These are phyloP conservation scores for Coemansia guatemalensis DNA, from an alignment of 192 early-diverging fungal genomes.

Conservation along the genomic window DNA sequence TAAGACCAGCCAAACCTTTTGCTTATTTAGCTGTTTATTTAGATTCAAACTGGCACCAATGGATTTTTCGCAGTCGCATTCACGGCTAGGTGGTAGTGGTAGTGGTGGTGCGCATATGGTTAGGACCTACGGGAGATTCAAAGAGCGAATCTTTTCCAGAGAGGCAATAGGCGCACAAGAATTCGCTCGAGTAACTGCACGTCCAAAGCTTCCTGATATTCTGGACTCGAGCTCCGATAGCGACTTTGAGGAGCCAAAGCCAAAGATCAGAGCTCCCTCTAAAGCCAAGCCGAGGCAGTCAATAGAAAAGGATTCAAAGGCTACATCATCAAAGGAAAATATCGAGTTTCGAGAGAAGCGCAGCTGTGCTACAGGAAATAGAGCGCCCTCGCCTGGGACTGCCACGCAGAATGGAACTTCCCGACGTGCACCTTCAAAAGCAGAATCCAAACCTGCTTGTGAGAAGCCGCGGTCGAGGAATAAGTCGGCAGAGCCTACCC, in stretches of 20 bases:
- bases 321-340: no score
- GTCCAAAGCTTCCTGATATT: slow-evolving; percentile 32
- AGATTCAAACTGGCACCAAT: slow-evolving; percentile 12
- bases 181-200: slow-evolving; percentile 36
- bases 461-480: neutral
- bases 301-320: neutral
- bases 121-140: slow-evolving; percentile 49
- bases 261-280: no score
- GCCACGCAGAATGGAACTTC: no score
- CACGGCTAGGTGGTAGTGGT: slow-evolving; percentile 25
- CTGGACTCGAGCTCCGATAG: slow-evolving; percentile 41
- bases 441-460: no score
- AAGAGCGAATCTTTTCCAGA: slow-evolving; percentile 37
- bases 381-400: no score
- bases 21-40: slow-evolving; percentile 3
- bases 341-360: no score
- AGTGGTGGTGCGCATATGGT: slow-evolving; percentile 31
- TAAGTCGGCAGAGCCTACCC: neutral
- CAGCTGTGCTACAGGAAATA: no score
- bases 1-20: neutral
- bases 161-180: slow-evolving; percentile 34
- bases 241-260: slow-evolving; percentile 1
- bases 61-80: slow-evolving; percentile 40
- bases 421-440: no score
- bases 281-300: neutral